phyloP scores from a whole-genome alignment of 345 rosid species.

The Tarenaya hassleriana region DNA sequence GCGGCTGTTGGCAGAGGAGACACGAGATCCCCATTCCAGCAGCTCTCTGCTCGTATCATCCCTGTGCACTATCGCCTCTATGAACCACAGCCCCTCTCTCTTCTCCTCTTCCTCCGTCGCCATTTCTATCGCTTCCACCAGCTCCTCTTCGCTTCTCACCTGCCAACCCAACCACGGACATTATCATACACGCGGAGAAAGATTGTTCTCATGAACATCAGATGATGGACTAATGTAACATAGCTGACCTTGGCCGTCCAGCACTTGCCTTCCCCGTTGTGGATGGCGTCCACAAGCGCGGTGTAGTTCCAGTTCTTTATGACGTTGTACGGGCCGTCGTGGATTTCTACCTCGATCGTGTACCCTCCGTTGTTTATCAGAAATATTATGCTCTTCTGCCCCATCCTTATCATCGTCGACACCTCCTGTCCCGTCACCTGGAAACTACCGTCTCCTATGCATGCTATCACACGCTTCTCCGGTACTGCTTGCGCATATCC shows the following conservation, averaged over 20 bases:
- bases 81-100: conserved; percentile 70
- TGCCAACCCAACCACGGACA: too few relatives aligned
- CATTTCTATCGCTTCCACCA: conserved; percentile 44
- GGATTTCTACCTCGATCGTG: conserved; percentile 81
- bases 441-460: conserved; percentile 84
- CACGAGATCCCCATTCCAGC: conserved; percentile 72
- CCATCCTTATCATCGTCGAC: conserved; percentile 61
- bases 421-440: conserved; percentile 81
- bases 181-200: neutral
- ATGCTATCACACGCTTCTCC: conserved; percentile 67
- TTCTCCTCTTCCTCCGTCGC: conserved; percentile 46
- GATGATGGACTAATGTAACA: too few relatives aligned
- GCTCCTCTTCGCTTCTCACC: conserved; percentile 63
- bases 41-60: conserved; percentile 87
- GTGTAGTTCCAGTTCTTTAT: conserved; percentile 92
- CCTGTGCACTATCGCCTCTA: conserved; percentile 65
- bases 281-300: conserved; percentile 57
- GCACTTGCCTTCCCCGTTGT: conserved; percentile 75
- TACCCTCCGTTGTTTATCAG: conserved; percentile 79
- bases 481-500: conserved; percentile 79
- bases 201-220: too few relatives aligned
- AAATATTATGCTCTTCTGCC: conserved; percentile 63
- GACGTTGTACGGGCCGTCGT: conserved; percentile 81
- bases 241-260: conserved; percentile 66
- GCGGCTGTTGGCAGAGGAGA: conserved; percentile 72